These are phyloP conservation scores for Musa itinerans DNA, from an alignment of 176 grass and related monocot genomes.

Conservation along the genomic window DNA sequence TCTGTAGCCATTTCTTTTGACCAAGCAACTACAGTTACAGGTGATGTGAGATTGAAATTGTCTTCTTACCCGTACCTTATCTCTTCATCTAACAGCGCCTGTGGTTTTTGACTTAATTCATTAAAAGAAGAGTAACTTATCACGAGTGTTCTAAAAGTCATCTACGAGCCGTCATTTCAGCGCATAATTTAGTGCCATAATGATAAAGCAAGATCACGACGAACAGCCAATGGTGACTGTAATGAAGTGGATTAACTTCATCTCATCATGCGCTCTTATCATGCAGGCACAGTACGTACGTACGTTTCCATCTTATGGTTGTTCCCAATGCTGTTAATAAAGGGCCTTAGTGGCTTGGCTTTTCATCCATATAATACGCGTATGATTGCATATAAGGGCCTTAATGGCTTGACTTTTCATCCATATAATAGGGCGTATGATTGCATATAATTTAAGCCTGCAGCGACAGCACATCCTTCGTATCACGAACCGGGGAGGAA, in stretches of 20 bases:
- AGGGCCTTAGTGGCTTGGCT: background rate
- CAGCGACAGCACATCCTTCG: background rate
- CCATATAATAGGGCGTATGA: conserved; percentile 6
- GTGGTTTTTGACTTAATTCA: too few species aligned
- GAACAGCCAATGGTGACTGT: background rate
- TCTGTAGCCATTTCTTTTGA: background rate
- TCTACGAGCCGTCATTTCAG: too few species aligned
- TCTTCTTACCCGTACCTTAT: too few species aligned
- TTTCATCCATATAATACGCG: conserved; percentile 4
- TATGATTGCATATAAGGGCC: conserved; percentile 13
- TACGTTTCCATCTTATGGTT: too few species aligned
- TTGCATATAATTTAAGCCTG: background rate
- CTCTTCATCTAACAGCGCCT: too few species aligned
- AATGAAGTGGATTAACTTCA: background rate
- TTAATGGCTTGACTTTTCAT: background rate
- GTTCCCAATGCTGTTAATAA: too few species aligned
- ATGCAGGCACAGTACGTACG: background rate
- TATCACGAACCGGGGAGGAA: background rate
- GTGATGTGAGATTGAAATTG: too few species aligned
- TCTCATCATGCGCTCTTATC: background rate
- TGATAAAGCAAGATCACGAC: background rate
- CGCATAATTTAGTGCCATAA: background rate
- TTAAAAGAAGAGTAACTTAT: too few species aligned
- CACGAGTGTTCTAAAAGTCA: background rate
- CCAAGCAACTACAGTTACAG: too few species aligned